Evolutionary conservation across 306 rosid genomes (phyloP).

Genomic region (Lablab purpureus): DNA sequence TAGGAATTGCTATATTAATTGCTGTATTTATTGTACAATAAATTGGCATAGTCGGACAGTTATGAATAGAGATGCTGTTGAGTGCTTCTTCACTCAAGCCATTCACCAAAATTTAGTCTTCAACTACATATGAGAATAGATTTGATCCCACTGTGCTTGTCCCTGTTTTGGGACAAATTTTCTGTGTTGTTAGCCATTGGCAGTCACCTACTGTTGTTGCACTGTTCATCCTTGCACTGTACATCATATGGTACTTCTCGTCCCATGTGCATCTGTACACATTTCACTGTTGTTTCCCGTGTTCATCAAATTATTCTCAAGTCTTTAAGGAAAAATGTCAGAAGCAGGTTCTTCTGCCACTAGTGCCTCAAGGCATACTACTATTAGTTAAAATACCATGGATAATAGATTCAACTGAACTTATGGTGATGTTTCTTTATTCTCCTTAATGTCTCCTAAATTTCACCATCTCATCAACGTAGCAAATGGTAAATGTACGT

Average conservation of each 20-base stretch:
- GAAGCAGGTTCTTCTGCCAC: background rate
- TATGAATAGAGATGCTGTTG: background rate
- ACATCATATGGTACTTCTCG: background rate
- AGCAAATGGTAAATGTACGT: background rate
- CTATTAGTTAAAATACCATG: background rate
- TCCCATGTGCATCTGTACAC: background rate
- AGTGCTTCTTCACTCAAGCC: background rate
- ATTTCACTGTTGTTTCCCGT: background rate
- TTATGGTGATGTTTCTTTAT: background rate
- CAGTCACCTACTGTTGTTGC: background rate
- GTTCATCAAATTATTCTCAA: background rate
- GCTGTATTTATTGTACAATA: too few species aligned
- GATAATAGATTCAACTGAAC: background rate
- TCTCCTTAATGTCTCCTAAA: background rate
- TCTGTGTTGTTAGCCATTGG: background rate
- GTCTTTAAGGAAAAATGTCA: background rate
- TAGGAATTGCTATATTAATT: too few species aligned
- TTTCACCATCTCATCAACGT: background rate
- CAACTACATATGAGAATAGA: background rate
- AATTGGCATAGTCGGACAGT: too few species aligned
- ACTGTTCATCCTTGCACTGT: too few species aligned
- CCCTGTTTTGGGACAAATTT: background rate
- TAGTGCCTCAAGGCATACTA: background rate
- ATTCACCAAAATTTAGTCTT: background rate
- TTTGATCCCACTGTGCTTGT: background rate